These are phyloP conservation scores for Boletales sp. DNA, from an alignment of 768 basidiomycete genomes.

Conservation along the genomic window DNA sequence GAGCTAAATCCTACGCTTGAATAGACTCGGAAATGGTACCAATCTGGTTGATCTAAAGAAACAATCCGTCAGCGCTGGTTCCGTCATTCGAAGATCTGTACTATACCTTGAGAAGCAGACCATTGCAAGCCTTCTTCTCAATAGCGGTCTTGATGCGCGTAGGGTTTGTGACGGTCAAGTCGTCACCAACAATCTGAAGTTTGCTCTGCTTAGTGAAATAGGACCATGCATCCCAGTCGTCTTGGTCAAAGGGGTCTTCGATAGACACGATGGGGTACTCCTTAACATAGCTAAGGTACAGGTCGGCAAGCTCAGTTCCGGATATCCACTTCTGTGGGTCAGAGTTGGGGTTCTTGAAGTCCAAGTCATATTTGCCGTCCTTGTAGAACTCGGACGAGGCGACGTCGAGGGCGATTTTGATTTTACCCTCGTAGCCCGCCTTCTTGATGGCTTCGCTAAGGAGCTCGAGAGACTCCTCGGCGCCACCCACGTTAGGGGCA, in stretches of 20 bases:
- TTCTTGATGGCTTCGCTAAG: constrained; percentile 94
- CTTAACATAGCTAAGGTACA: constrained; percentile 82
- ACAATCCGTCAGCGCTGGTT: constrained; percentile 1
- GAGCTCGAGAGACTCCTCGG: constrained; percentile 96
- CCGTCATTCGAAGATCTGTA: background rate
- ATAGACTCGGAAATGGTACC: constrained; percentile 99
- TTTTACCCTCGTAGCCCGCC: constrained; percentile 97
- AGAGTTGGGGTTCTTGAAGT: constrained; percentile 99
- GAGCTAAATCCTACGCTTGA: constrained; percentile 71
- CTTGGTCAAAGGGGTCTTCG: constrained; percentile 99
- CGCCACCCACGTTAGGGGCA: constrained; percentile 95
- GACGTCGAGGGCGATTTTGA: constrained; percentile 97
- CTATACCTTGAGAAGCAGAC: constrained; percentile 84
- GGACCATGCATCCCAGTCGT: constrained; percentile 98
- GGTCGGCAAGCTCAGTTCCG: constrained; percentile 86
- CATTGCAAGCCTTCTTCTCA: constrained; percentile 99
- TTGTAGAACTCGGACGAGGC: constrained; percentile 99
- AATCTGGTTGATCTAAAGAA: constrained; percentile 86
- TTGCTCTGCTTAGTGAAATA: constrained; percentile 78
- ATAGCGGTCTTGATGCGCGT: constrained; percentile 97
- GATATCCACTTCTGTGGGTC: constrained; percentile 96
- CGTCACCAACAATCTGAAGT: constrained; percentile 94
- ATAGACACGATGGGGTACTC: constrained; percentile 96
- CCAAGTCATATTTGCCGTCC: constrained; percentile 98
- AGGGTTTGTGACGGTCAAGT: constrained; percentile 97